These are phyloP conservation scores for Aspergillus niger DNA, from an alignment of 2,329 filamentous ascomycete species.

Conservation along the genomic window DNA sequence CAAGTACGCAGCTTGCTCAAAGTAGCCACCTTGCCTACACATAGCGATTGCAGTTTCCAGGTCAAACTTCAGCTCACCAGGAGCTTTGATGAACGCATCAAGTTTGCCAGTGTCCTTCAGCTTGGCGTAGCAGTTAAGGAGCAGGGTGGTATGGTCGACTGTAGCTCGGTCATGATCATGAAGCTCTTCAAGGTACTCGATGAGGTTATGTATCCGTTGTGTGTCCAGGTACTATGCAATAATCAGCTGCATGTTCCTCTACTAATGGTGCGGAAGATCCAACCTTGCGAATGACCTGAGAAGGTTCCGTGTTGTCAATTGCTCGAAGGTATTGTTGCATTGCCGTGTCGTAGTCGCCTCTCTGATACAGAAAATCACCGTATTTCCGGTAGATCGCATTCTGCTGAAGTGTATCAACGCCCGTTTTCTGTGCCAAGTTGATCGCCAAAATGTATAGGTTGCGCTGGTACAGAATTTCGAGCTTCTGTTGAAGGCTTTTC, in stretches of 20 bases:
- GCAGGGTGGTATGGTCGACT: slow-evolving; percentile 88
- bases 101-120: slow-evolving; percentile 95
- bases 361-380: slow-evolving; percentile 91
- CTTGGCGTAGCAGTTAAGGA: slow-evolving; percentile 97
- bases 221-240: slow-evolving; percentile 79
- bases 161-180: slow-evolving; percentile 93
- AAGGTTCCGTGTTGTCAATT: slow-evolving; percentile 94
- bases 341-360: slow-evolving; percentile 94
- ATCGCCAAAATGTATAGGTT: slow-evolving; percentile 92
- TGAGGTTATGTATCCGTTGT: slow-evolving; percentile 94
- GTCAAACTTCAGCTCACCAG: slow-evolving; percentile 87
- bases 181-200: slow-evolving; percentile 93
- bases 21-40: slow-evolving; percentile 96
- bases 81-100: slow-evolving; percentile 94
- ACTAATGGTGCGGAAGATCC: background rate
- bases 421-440: slow-evolving; percentile 85
- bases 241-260: slow-evolving; percentile 16
- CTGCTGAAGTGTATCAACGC: slow-evolving; percentile 76
- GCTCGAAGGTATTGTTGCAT: slow-evolving; percentile 98
- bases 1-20: slow-evolving; percentile 92
- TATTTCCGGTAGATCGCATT: slow-evolving; percentile 92
- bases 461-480: slow-evolving; percentile 90
- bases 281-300: slow-evolving; percentile 91
- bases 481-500: slow-evolving; percentile 82
- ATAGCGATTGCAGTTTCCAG: slow-evolving; percentile 95